Evolutionary conservation across 1,139 yeast genomes (phyloP).

Genomic region (Oligophagozyma castellii): DNA sequence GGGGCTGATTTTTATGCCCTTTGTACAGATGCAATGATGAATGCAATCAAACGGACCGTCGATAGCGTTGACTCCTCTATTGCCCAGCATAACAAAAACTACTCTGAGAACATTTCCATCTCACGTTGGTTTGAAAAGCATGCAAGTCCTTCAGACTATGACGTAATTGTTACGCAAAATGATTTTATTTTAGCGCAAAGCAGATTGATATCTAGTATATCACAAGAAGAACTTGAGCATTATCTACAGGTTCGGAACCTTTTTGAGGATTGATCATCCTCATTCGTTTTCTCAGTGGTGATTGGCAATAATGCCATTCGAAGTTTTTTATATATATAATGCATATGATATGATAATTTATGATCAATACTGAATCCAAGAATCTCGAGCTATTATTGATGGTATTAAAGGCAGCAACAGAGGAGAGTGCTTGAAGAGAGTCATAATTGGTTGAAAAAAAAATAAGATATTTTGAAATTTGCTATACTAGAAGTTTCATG

Average conservation of each 20-base stretch:
- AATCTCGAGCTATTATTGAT: too few relatives aligned
- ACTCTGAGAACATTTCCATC: conserved; percentile 35
- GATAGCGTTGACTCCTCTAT: conserved; percentile 58
- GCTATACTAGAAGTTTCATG: too few relatives aligned
- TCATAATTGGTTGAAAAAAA: too few relatives aligned
- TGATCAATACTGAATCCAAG: too few relatives aligned
- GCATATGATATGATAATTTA: too few relatives aligned
- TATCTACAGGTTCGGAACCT: conserved; percentile 63
- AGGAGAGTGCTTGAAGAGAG: too few relatives aligned
- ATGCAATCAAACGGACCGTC: conserved; percentile 89
- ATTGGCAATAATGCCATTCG: too few relatives aligned
- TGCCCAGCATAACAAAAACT: conserved; percentile 33
- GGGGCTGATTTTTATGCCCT: conserved; percentile 97
- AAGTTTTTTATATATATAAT: too few relatives aligned
- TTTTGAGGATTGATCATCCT: too few relatives aligned
- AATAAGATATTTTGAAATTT: too few relatives aligned
- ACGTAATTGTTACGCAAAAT: conserved; percentile 51
- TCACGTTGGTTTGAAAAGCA: conserved; percentile 89
- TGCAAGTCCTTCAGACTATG: conserved; percentile 53
- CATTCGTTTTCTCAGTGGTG: too few relatives aligned
- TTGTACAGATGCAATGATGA: conserved; percentile 87
- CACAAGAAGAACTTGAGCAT: conserved; percentile 75
- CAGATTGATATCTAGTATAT: conserved; percentile 72
- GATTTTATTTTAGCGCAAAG: conserved; percentile 67
- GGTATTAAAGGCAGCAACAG: too few relatives aligned